Conservation (phyloP, 2,329 filamentous ascomycete genomes). For the Monilinia vaccinii-corymbosi region DNA sequence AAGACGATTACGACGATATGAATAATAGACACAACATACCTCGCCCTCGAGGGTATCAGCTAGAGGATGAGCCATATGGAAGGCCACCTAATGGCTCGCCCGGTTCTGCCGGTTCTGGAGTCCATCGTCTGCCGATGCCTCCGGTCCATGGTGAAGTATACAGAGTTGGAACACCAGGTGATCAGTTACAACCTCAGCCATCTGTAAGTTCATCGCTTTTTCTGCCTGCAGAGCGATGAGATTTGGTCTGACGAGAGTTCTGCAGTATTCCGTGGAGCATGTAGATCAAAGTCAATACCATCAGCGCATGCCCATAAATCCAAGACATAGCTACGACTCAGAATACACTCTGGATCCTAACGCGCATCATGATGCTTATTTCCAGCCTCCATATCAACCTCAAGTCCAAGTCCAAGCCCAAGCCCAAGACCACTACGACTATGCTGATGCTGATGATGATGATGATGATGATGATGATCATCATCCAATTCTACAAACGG, state of each 20-base stretch:
- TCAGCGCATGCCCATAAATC: conserved; percentile 38
- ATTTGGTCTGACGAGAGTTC: conserved; percentile 13
- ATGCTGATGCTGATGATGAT: conserved; percentile 57
- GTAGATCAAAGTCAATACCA: conserved; percentile 56
- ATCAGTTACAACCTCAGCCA: conserved; percentile 73
- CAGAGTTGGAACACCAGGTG: conserved; percentile 52
- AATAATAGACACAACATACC: conserved; percentile 49
- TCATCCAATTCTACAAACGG: conserved; percentile 62
- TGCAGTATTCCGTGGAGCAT: conserved; percentile 61
- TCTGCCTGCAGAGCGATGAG: background rate
- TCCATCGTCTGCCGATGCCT: conserved; percentile 58
- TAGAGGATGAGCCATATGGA: conserved; percentile 50
- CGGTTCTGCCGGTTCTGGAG: conserved; percentile 24
- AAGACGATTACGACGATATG: conserved; percentile 57
- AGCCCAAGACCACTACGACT: conserved; percentile 21
- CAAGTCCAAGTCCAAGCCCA: conserved; percentile 1
- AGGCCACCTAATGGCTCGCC: conserved; percentile 19
- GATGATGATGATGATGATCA: conserved; percentile 59
- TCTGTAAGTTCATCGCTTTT: conserved; percentile 50
- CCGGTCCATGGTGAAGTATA: conserved; percentile 47
- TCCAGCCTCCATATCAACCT: conserved; percentile 73
- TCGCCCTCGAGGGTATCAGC: conserved; percentile 70
- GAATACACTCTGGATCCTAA: conserved; percentile 76
- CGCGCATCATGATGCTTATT: conserved; percentile 81
- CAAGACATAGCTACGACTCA: conserved; percentile 40